phyloP scores from a whole-genome alignment of 345 rosid species.

The Hibiscus trionum region DNA sequence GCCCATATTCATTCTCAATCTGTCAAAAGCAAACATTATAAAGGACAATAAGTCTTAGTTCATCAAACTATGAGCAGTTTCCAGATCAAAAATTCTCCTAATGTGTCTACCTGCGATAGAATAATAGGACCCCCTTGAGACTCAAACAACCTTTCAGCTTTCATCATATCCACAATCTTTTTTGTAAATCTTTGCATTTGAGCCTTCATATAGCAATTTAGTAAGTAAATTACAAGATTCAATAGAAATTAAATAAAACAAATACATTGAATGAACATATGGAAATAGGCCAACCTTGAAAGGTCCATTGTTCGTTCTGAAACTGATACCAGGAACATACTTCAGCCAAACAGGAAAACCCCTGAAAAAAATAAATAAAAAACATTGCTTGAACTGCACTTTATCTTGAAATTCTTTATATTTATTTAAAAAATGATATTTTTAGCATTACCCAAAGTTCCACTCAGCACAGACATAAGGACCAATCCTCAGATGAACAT shows the following conservation, averaged over 20 bases:
- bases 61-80: background rate
- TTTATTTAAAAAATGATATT: background rate
- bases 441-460: conserved; percentile 78
- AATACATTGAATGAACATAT: background rate
- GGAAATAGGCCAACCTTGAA: conserved; percentile 64
- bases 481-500: conserved; percentile 91
- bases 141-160: conserved; percentile 75
- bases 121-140: conserved; percentile 97
- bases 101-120: conserved; percentile 68
- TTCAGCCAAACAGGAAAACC: conserved; percentile 99
- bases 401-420: background rate
- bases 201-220: conserved; percentile 36
- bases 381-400: conserved; percentile 8
- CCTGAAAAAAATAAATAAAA: conserved; percentile 31
- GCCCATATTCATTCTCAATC: conserved; percentile 99
- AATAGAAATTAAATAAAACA: background rate
- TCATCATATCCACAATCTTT: conserved; percentile 96
- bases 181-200: conserved; percentile 82
- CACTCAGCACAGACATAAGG: conserved; percentile 99
- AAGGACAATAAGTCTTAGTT: conserved; percentile 6
- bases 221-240: background rate
- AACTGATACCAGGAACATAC: conserved; percentile 80
- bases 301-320: conserved; percentile 92
- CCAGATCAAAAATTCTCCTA: background rate
- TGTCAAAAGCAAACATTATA: conserved; percentile 23